Base-by-base conservation (phyloP, 2,329 filamentous ascomycete genomes). In the Corynespora cassiicola region DNA sequence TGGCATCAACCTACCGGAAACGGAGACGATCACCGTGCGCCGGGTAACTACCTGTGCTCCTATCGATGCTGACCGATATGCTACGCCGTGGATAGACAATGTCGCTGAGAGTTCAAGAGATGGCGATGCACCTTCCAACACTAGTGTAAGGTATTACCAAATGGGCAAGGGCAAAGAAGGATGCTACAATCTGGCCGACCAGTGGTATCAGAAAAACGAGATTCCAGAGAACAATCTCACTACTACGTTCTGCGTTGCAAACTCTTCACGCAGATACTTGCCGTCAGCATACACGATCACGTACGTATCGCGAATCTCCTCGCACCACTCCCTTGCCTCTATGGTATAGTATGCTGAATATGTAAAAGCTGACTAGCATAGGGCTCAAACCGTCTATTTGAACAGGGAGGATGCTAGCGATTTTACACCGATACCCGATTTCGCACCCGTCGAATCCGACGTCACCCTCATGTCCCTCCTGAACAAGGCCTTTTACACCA, bases 31-130 rank as follows among this genome's bases (percentile, higher is more conserved):
- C 3, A 39, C 41, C 2, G 36, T 57, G 16, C 36, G 51, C 6
- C 31, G 47, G 27, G 50, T 55, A n/a, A 54, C 52, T 1, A 47
- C 47, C 2, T 57, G 54, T 27, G 50, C 52, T 6, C 52, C 52
- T 8, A 41, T 57, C 4, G 14, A 21, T 12, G 30, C 26, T 5
- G 44, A 50, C 8, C 39, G 39, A 9, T 56, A 57, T 31, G 31
- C 51, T 2, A 52, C 46, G 6, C 29, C 20, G 1, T 57, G 51
- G 53, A 25, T 10, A 14, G 15, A 42, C 5, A 39, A 47, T 24
- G 33, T 53, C 10, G 28, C 39, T 14, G 46, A 53, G 26, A n/a
- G n/a, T n/a, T n/a, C n/a, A n/a, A n/a, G n/a, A n/a, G n/a, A n/a
- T n/a, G n/a, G n/a, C n/a, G n/a, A n/a, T n/a, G 21, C 27, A 19